phyloP scores from a whole-genome alignment of 2,329 filamentous ascomycete genomes.

The Polytolypa hystricis region DNA sequence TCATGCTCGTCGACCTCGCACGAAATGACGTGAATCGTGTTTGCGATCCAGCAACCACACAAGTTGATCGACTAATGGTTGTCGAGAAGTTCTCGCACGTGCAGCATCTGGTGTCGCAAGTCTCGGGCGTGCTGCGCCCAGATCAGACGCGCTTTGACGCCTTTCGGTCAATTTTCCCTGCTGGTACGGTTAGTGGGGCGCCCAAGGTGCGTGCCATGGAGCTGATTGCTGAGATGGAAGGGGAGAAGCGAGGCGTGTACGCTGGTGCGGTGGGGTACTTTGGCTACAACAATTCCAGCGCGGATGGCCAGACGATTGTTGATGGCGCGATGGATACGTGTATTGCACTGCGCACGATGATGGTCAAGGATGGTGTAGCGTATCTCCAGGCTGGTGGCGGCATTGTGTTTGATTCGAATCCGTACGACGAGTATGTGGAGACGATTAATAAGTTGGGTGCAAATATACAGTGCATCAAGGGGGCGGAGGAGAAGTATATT shows the following conservation, averaged over 20 bases:
- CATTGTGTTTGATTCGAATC: constrained; percentile 89
- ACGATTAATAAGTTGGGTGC: constrained; percentile 93
- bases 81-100: constrained; percentile 94
- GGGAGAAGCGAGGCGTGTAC: constrained; percentile 89
- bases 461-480: constrained; percentile 78
- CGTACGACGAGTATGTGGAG: constrained; percentile 85
- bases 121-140: constrained; percentile 74
- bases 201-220: constrained; percentile 97
- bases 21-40: constrained; percentile 95
- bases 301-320: constrained; percentile 46
- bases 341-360: constrained; percentile 79
- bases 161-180: constrained; percentile 92
- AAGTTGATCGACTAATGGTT: constrained; percentile 88
- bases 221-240: constrained; percentile 85
- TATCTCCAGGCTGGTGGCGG: constrained; percentile 82
- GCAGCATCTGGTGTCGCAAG: constrained; percentile 92
- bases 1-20: constrained; percentile 94
- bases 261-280: constrained; percentile 96
- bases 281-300: constrained; percentile 65
- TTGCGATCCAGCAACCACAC: constrained; percentile 77
- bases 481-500: constrained; percentile 62
- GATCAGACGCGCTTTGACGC: constrained; percentile 89
- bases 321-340: constrained; percentile 90
- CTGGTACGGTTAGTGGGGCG: constrained; percentile 87
- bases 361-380: constrained; percentile 79